Evolutionary conservation across 169 alveolate genomes (phyloP), one percentile per base, ranked within the genome.

Genomic region (Cryptosporidium bovis): DNA sequence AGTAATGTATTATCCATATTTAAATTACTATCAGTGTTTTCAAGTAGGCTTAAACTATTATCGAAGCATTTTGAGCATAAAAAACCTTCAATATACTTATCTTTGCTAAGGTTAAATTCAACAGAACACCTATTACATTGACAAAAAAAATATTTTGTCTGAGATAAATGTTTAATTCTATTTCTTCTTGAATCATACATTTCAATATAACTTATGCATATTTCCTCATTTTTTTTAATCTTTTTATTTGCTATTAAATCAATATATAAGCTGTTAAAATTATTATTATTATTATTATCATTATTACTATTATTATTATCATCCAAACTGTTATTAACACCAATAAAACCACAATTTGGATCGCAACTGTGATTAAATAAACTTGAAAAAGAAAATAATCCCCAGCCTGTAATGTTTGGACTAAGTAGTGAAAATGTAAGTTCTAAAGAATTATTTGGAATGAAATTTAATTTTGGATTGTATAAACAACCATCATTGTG

Each of bases 361-460:
- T 77, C 87, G 29, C 87, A 77, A 51, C 87, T 77, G 64, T 77
- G 87, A 46, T 77, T 77, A 10, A 77, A 16, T n/a, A 77, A 66
- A 48, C 87, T 77, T 4, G 71, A 56, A 33, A 36, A 62, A 40
- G 87, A 44, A 27, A 77, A 77, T 13, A 77, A 60, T 15, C 87
- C 87, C 87, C 87, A 77, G 4, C 77, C 87, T 8, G 44, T 40
- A 16, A 77, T 77, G 13, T 40, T 77, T 62, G 87, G 87, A 31
- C 66, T 77, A 20, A 77, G 36, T 40, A 77, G 27, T 24, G 64
- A 46, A 20, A n/a, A 56, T 20, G 77, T 18, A 20, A 77, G 55
- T 33, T 77, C 77, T 10, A 77, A 33, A 15, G 77, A 58, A 50
- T 34, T 56, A 13, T 6, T 60, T 62, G 77, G 65, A 16, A n/a